Evolutionary conservation across 1,284 basidiomycete genomes (phyloP), one percentile per base, ranked within the genome.

Genomic region (Tilletia caries): DNA sequence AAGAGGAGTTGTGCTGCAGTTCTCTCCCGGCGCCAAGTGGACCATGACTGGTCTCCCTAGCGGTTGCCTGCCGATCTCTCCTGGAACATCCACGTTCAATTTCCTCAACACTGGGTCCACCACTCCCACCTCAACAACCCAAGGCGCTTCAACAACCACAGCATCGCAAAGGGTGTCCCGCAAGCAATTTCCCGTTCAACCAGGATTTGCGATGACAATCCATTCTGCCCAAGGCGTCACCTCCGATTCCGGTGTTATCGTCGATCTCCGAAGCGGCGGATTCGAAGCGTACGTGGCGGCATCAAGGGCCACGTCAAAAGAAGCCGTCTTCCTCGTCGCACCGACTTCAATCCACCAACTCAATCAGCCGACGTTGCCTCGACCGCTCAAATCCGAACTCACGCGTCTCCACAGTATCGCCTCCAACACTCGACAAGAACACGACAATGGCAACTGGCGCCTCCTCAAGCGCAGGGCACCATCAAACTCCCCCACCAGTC

Each of bases 201-300:
- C 52, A n/a, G 52, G 18, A 5, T 54, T 23, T 13, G 12, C 52
- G 23, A 54, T 54, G 52, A 54, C 52, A 2, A 29, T 54, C 10
- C 52, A 54, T 54, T 54, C 52, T 13, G 52, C 52, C 13, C 52
- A 54, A 27, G 52, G 52, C 25, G 13, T 54, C 25, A 54, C 52
- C 23, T 23, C 52, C 15, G n/a, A 27, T 2, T 3, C 23, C 13
- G n/a, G n/a, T 6, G 25, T 54, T 13, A 29, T 54, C 3, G 52
- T 54, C 25, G 23, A 54, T 29, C 25, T 54, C 2, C 25, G n/a
- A 2, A 4, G 8, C 13, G 52, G 52, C 13, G 52, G 52, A 54
- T 54, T 54, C 23, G 52, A 54, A 12, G 52, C 18, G 13, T 54
- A 54, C 52, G 52, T 54, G 18, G 52, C 52, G 2, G 52, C 52